phyloP scores from a whole-genome alignment of 1,284 basidiomycete genomes.

The Ganoderma boninense region DNA sequence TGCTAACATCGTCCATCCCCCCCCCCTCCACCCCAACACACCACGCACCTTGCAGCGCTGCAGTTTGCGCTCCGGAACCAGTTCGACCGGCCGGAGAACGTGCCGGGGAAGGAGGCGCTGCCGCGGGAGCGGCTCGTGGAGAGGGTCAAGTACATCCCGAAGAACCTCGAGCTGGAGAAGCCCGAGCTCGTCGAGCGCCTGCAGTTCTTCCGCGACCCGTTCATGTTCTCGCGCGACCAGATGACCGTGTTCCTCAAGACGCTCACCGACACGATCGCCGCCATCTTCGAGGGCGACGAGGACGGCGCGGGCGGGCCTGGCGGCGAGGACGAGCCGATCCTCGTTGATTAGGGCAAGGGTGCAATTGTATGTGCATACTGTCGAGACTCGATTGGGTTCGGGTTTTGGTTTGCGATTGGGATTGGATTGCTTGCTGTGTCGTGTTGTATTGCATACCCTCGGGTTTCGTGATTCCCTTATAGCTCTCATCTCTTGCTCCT shows the following conservation, averaged over 20 bases:
- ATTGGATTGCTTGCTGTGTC: neutral
- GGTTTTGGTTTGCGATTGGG: neutral
- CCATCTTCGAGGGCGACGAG: constrained; percentile 41
- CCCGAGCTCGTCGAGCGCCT: constrained; percentile 61
- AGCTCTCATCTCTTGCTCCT: no score
- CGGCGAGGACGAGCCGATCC: constrained; percentile 31
- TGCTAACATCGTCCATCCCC: neutral
- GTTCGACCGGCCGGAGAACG: constrained; percentile 43
- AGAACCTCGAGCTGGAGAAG: constrained; percentile 68
- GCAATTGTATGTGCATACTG: neutral
- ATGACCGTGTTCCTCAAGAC: constrained; percentile 70
- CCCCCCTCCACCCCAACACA: neutral
- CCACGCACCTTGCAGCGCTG: constrained; percentile 52
- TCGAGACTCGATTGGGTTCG: neutral
- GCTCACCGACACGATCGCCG: constrained; percentile 54
- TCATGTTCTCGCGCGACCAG: constrained; percentile 74
- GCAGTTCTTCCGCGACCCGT: constrained; percentile 67
- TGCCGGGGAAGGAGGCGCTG: constrained; percentile 37
- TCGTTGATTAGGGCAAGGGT: constrained; percentile 20
- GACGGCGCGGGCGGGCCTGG: constrained; percentile 41
- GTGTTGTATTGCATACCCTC: neutral
- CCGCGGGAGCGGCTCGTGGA: constrained; percentile 50
- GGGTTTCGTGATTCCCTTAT: neutral
- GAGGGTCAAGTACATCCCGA: constrained; percentile 67
- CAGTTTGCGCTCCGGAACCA: constrained; percentile 64